phyloP scores from a whole-genome alignment of 805 yeast species.

The Zygosaccharomyces bailii region DNA sequence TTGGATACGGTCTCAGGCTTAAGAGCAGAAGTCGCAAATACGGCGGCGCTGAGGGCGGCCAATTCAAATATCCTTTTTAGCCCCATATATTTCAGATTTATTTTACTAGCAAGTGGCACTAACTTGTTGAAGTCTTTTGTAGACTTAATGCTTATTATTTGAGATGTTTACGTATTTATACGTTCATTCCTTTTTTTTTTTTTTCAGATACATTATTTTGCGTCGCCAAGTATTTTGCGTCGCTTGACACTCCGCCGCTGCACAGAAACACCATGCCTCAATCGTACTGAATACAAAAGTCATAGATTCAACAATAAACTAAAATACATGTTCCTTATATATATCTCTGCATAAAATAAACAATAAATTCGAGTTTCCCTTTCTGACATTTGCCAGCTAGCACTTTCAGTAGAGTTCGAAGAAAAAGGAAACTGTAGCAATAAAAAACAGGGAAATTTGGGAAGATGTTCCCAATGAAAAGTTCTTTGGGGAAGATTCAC shows the following conservation, averaged over 20 bases:
- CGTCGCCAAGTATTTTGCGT: neutral
- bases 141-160: too few relatives aligned
- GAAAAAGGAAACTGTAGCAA: neutral
- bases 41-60: neutral
- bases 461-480: neutral
- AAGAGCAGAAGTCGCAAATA: constrained; percentile 5
- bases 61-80: neutral
- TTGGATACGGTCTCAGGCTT: neutral
- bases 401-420: neutral
- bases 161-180: neutral
- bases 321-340: constrained; percentile 25
- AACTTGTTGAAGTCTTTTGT: too few relatives aligned
- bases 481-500: constrained; percentile 10
- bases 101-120: too few relatives aligned
- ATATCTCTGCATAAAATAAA: constrained; percentile 7
- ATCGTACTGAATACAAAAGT: neutral
- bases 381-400: neutral
- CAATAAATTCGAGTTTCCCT: neutral
- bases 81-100: too few relatives aligned
- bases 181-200: neutral
- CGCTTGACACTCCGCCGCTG: neutral
- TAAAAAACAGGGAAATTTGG: neutral
- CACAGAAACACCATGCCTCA: too few relatives aligned
- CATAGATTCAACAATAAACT: constrained; percentile 17
- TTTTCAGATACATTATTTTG: neutral